Percentiles rank a stretch among this genome's conserved stretches.
phyloP scores from a whole-genome alignment of 2,329 filamentous ascomycete species.

The Clonostachys solani region DNA sequence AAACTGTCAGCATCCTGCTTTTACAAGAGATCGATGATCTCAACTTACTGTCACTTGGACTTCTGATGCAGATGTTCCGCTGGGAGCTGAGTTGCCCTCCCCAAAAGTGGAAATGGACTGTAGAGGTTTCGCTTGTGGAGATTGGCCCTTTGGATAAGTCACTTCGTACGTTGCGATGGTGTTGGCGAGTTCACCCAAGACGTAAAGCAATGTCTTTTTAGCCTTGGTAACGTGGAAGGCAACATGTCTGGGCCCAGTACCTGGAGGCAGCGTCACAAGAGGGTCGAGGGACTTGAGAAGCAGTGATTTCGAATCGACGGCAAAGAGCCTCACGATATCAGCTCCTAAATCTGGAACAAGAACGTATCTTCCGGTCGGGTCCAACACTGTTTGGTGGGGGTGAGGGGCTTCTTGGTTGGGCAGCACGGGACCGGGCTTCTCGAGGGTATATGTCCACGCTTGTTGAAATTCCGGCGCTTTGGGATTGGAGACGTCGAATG shows the following conservation, averaged over 20 bases:
- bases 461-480: constrained; percentile 25
- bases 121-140: constrained; percentile 43
- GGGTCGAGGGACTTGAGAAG: constrained; percentile 33
- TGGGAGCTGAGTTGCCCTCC: constrained; percentile 30
- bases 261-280: constrained; percentile 33
- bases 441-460: constrained; percentile 31
- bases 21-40: neutral
- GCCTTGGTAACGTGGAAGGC: constrained; percentile 42
- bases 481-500: constrained; percentile 37
- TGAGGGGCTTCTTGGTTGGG: constrained; percentile 53
- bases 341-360: constrained; percentile 63
- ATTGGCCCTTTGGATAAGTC: constrained; percentile 36
- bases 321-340: constrained; percentile 56
- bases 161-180: constrained; percentile 53
- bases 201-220: constrained; percentile 48
- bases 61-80: constrained; percentile 46
- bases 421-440: constrained; percentile 26
- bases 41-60: constrained; percentile 50
- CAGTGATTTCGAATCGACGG: constrained; percentile 35
- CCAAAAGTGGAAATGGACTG: constrained; percentile 40
- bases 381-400: constrained; percentile 61
- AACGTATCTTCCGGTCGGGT: constrained; percentile 60
- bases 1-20: neutral
- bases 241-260: constrained; percentile 62
- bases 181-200: constrained; percentile 57